phyloP scores from a whole-genome alignment of 169 alveolate genomes.

The Eimeria tenella region DNA sequence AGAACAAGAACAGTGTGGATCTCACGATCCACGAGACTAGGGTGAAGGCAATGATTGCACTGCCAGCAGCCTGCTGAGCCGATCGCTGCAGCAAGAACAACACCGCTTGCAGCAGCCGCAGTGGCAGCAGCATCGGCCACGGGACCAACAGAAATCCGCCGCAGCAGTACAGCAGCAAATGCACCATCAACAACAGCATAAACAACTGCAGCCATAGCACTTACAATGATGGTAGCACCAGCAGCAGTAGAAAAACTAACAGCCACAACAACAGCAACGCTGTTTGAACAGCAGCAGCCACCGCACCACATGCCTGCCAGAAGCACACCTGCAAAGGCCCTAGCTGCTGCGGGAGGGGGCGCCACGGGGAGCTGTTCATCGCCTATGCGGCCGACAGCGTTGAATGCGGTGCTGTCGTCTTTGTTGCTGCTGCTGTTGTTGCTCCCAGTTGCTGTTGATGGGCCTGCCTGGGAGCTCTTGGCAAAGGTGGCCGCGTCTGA shows the following conservation, averaged over 20 bases:
- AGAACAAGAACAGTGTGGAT: not conserved
- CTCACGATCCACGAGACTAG: too few species aligned
- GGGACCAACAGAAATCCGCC: too few species aligned
- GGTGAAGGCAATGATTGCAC: too few species aligned
- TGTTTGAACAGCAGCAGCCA: slow-evolving; percentile 6
- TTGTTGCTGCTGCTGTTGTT: slow-evolving; percentile 59
- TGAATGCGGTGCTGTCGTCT: slow-evolving; percentile 57
- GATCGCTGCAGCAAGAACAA: not conserved
- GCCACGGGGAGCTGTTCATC: slow-evolving; percentile 61
- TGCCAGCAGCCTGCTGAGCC: too few species aligned
- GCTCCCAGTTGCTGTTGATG: slow-evolving; percentile 29
- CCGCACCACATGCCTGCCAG: not conserved
- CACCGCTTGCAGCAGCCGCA: not conserved
- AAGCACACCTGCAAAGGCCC: slow-evolving; percentile 64
- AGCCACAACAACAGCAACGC: not conserved
- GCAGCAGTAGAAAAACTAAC: slow-evolving; percentile 5
- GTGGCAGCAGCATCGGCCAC: slow-evolving; percentile 8
- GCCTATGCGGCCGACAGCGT: slow-evolving; percentile 67
- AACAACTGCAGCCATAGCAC: slow-evolving; percentile 1
- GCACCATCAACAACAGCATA: not conserved
- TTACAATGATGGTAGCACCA: not conserved
- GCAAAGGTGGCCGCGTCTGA: slow-evolving; percentile 26
- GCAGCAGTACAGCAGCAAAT: not conserved
- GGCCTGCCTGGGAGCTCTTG: not conserved
- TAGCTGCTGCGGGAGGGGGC: slow-evolving; percentile 71